Base-by-base conservation (phyloP, 176 grass and related monocot species). In the Aegilops tauschii region DNA sequence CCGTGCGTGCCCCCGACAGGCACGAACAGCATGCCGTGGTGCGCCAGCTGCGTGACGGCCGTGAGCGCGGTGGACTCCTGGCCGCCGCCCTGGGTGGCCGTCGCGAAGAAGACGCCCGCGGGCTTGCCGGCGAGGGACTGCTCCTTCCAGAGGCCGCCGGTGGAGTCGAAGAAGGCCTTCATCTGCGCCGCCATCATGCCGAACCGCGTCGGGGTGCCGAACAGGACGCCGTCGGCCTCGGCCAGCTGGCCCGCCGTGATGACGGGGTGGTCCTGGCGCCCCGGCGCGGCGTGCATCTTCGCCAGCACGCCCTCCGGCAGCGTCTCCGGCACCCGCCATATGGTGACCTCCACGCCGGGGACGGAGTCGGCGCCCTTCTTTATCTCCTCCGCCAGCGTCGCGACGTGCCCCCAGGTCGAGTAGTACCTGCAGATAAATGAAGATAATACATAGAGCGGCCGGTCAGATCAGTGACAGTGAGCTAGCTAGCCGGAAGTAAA, bases 31-130 rank as follows among this genome's bases (percentile, higher is more conserved):
- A 49, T 49, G 47, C 47, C 47, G 13, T 49, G 47, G 47, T 49
- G 47, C 47, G 47, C 47, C 47, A 49, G 47, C 47, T 49, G 47
- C 47, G 47, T 49, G 13, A 49, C 47, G 47, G 47, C 47, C 47
- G 47, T 49, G 47, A 49, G 47, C 47, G 47, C 47, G 47, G 47
- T 49, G 0, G 47, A 49, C 47, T 49, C 47, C 47, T 49, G 47
- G 47, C 47, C 47, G 47, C 47, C 47, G 47, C 47, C 47, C 47
- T 49, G 47, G 47, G 47, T 49, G 47, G 4, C 47, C 44, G 44
- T 47, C 44, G 89, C 91, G 84, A 95, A 89, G 67, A 95, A 95
- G 65, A 95, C 89, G 1, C 94, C 94, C 28, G 91, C 91, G 8
- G 94, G 94, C 82, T 95, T 95, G 8, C 94, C 91, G 18, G 92